phyloP scores from a whole-genome alignment of 2,329 filamentous ascomycete species.

The Ampelomyces quisqualis region DNA sequence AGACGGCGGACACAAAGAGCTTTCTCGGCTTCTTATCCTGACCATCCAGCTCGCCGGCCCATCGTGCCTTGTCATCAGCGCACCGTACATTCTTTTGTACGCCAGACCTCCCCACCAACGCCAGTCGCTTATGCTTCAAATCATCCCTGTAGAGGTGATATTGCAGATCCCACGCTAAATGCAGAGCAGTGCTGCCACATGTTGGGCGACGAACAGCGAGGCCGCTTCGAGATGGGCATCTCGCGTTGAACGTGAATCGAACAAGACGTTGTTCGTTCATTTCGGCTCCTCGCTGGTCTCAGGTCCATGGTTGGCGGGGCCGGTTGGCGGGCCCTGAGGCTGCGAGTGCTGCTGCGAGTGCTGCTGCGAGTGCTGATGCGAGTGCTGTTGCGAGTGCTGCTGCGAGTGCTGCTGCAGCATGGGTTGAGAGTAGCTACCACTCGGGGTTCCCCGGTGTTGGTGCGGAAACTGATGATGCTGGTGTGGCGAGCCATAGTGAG shows the following conservation, averaged over 20 bases:
- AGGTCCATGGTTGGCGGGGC: slow-evolving; percentile 37
- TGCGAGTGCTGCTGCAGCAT: slow-evolving; percentile 43
- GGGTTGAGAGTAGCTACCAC: slow-evolving; percentile 44
- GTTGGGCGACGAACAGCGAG: slow-evolving; percentile 6
- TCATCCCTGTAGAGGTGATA: slow-evolving; percentile 18
- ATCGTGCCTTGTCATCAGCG: no score
- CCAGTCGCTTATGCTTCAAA: slow-evolving; percentile 42
- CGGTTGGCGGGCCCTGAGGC: slow-evolving; percentile 39
- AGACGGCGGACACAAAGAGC: no score
- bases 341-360: slow-evolving; percentile 45
- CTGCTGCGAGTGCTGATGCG: no score
- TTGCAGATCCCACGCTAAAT: slow-evolving; percentile 33
- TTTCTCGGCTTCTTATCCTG: no score
- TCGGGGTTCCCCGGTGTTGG: slow-evolving; percentile 45
- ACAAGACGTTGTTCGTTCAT: slow-evolving; percentile 26
- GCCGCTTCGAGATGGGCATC: slow-evolving; percentile 8
- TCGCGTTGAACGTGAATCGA: slow-evolving; percentile 14
- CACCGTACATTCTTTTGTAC: slow-evolving; percentile 12
- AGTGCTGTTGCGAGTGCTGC: no score
- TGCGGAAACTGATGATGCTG: slow-evolving; percentile 45
- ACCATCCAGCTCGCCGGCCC: no score
- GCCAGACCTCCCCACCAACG: slow-evolving; percentile 33
- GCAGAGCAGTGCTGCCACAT: slow-evolving; percentile 29
- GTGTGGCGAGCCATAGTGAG: slow-evolving; percentile 44
- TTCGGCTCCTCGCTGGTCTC: slow-evolving; percentile 41